Evolutionary conservation across 78 protist species (phyloP), one percentile per base, ranked within the genome.

Genomic region (Dictyostelium purpureum): DNA sequence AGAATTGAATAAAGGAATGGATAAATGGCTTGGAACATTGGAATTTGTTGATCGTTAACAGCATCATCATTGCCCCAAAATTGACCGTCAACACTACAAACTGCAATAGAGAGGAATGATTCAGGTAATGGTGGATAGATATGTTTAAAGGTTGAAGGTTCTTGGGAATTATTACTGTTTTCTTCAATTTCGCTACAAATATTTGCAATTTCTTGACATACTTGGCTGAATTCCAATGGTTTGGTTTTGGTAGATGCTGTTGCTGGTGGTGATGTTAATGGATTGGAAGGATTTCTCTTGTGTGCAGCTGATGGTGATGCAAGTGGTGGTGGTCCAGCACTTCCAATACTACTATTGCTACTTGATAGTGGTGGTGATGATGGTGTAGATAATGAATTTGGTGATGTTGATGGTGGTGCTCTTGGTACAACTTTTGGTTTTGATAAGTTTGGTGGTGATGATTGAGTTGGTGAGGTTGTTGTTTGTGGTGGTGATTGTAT

Each of bases 1-100:
- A 85, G 28, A 6, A 85, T 73, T 0, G 63, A 31, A 37, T 73
- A 85, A 11, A 85, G 26, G 45, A 74, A 85, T 70, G 92, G 92
- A 77, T 77, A 85, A n/a, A 85, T 61, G n/a, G 47, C 49, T 61
- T 85, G 92, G 79, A 85, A 85, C 82, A 85, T 57, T 57, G 92
- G 82, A 28, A 85, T 63, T 42, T 47, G 49, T 24, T 47, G 61
- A 52, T 75, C 81, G 52, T 75, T 75, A 12, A 59, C 28, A 16
- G 14, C 21, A 42, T 54, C 31, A 35, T 70, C 66, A 18, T 70
- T 70, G 47, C 59, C 59, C 92, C 82, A 73, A 37, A 71, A 43
- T 40, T 70, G 69, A 4, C 92, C 92, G 47, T 56, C 76, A n/a
- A 56, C 54, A 33, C 52, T 43, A 26, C 71, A 61, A 18, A 66